Conservation (phyloP, 768 basidiomycete genomes). For the Baorangia bicolor region DNA sequence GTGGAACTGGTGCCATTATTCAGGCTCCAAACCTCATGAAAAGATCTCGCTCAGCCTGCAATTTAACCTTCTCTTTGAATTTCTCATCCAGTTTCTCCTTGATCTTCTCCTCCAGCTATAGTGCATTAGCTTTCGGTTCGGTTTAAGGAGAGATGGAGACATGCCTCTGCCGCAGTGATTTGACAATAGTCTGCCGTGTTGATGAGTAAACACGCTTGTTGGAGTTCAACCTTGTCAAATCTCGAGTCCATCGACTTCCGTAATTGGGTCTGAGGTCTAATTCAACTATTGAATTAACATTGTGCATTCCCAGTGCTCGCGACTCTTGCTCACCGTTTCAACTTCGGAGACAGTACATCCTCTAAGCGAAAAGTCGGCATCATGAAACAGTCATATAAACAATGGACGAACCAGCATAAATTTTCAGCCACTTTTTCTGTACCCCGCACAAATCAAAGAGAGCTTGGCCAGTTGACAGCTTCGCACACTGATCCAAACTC, state of each 20-base stretch:
- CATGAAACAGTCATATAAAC: neutral
- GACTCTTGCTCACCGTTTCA: slow-evolving; percentile 60
- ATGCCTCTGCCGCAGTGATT: slow-evolving; percentile 81
- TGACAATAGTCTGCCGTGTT: slow-evolving; percentile 99
- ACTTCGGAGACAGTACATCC: slow-evolving; percentile 73
- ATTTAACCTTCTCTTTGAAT: slow-evolving; percentile 74
- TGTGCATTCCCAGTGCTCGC: neutral
- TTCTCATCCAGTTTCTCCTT: slow-evolving; percentile 75
- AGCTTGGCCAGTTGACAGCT: slow-evolving; percentile 80
- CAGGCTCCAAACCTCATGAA: slow-evolving; percentile 70
- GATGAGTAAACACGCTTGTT: slow-evolving; percentile 83
- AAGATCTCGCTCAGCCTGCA: slow-evolving; percentile 83
- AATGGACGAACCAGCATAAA: slow-evolving; percentile 75
- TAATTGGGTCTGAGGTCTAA: slow-evolving; percentile 41
- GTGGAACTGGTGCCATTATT: neutral
- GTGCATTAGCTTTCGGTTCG: neutral
- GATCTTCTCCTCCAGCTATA: slow-evolving; percentile 89
- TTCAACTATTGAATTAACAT: neutral
- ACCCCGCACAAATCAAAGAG: slow-evolving; percentile 78
- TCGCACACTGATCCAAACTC: slow-evolving; percentile 91
- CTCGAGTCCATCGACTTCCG: slow-evolving; percentile 79
- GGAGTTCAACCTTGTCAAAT: slow-evolving; percentile 72
- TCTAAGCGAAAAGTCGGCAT: slow-evolving; percentile 46
- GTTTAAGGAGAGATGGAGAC: slow-evolving; percentile 4
- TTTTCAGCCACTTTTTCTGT: slow-evolving; percentile 91